Evolutionary conservation across 2,329 filamentous ascomycete genomes (phyloP).

Genomic region (Calonectria leucothoes): DNA sequence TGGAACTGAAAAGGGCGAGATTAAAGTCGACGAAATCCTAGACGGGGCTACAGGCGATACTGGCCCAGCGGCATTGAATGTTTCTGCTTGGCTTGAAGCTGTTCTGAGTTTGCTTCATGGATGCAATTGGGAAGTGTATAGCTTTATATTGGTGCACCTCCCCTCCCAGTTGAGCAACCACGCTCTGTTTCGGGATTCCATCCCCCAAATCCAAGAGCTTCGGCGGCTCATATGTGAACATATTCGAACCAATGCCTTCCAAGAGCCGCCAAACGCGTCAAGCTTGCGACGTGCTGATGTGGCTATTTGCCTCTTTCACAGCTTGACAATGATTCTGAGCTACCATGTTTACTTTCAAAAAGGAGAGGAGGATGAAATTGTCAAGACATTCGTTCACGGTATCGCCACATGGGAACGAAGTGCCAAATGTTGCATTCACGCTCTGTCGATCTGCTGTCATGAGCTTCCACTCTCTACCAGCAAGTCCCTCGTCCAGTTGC

Average conservation of each 20-base stretch:
- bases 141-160: conserved; percentile 87
- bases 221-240: conserved; percentile 85
- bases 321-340: conserved; percentile 87
- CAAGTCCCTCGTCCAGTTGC: conserved; percentile 85
- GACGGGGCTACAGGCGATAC: conserved; percentile 34
- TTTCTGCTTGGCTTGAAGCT: conserved; percentile 80
- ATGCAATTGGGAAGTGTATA: conserved; percentile 92
- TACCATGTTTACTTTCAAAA: conserved; percentile 90
- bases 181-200: conserved; percentile 80
- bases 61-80: conserved; percentile 63
- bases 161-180: conserved; percentile 92
- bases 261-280: conserved; percentile 82
- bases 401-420: conserved; percentile 88
- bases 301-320: conserved; percentile 88
- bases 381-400: conserved; percentile 86
- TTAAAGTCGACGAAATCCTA: conserved; percentile 26
- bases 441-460: conserved; percentile 93
- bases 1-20: conserved; percentile 12
- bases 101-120: conserved; percentile 80
- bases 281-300: conserved; percentile 89
- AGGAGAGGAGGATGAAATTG: conserved; percentile 88
- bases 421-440: conserved; percentile 93
- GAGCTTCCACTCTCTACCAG: conserved; percentile 90
- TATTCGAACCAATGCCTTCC: conserved; percentile 80
- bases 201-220: conserved; percentile 80